Evolutionary conservation across 2,329 filamentous ascomycete genomes (phyloP), one percentile per base, ranked within the genome.

Genomic region (Calonectria pseudoturangicola): DNA sequence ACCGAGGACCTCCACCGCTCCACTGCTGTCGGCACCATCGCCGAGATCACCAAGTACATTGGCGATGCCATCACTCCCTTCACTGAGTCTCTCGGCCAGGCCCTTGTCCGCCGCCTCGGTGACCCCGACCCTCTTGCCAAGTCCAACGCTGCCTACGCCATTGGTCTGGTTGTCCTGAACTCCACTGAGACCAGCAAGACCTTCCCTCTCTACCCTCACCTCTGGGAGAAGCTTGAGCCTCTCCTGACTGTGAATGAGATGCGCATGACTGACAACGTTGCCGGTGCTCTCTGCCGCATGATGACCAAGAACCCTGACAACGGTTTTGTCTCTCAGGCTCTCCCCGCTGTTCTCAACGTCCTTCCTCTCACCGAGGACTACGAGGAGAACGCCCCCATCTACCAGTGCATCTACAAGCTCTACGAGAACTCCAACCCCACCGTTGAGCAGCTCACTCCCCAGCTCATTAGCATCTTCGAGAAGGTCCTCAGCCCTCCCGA

Each of bases 311-410:
- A 98, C 85, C 93, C 94, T n/a, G 92, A 96, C 78, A 91, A 91
- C 77, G 92, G 97, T 12, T 95, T 96, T 21, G 89, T 98, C 66
- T 86, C 89, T 47, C 92, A 98, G 73, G 94, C 98, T 25, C 90
- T 99, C 1, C 96, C 96, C 30, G 92, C 92, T 1, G 86, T 98
- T 33, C 90, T 97, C 70, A 90, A 91, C 73, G 90, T 96, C 33
- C 90, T 98, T 45, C 97, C 97, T 12, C 89, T 98, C 74, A 94
- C 94, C 84, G 96, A 98, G 82, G 97, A 98, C 84, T 98, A 91
- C 80, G 95, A 98, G 85, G 97, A 98, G 90, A 98, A 99, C 86
- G 94, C 95, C 80, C 95, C 97, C 10, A 92, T 98, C 73, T 99
- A 93, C 86, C 91, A 93, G 83, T 97, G 96, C 91, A 93, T 99